Evolutionary conservation across 2,329 filamentous ascomycete species (phyloP).

Genomic region (Sporothrix curviconia): DNA sequence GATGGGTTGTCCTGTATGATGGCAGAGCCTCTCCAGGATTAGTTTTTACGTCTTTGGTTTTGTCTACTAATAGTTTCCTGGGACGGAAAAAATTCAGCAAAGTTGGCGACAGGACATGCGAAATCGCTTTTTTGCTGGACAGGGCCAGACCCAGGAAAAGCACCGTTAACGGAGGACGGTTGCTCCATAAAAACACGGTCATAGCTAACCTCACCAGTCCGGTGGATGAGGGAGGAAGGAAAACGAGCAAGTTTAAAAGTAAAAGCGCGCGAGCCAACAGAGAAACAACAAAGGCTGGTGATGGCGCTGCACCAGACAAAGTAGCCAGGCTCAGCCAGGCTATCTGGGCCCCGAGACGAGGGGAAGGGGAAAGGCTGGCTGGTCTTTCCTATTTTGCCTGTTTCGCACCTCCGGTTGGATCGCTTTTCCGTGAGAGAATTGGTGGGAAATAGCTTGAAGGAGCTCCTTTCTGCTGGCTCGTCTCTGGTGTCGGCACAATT

Average conservation of each 20-base stretch:
- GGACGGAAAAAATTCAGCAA: background rate
- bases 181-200: slow-evolving; percentile 5
- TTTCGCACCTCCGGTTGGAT: background rate
- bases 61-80: too few relatives aligned
- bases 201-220: background rate
- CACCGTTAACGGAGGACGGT: slow-evolving; percentile 9
- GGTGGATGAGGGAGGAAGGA: background rate
- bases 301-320: too few relatives aligned
- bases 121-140: background rate
- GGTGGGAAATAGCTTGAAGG: slow-evolving; percentile 8
- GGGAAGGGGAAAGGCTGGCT: background rate
- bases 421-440: slow-evolving; percentile 7
- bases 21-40: background rate
- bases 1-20: background rate
- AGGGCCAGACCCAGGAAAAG: too few relatives aligned
- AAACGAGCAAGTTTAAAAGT: background rate
- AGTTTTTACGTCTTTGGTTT: background rate
- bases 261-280: background rate
- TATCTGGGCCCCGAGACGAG: slow-evolving; percentile 5
- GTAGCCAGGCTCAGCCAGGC: background rate
- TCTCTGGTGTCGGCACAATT: slow-evolving; percentile 9
- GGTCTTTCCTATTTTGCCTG: background rate
- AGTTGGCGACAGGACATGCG: background rate
- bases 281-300: background rate
- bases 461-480: background rate